These are phyloP conservation scores for Ganoderma multipileum DNA, from an alignment of 1,284 basidiomycete genomes.

Conservation along the genomic window DNA sequence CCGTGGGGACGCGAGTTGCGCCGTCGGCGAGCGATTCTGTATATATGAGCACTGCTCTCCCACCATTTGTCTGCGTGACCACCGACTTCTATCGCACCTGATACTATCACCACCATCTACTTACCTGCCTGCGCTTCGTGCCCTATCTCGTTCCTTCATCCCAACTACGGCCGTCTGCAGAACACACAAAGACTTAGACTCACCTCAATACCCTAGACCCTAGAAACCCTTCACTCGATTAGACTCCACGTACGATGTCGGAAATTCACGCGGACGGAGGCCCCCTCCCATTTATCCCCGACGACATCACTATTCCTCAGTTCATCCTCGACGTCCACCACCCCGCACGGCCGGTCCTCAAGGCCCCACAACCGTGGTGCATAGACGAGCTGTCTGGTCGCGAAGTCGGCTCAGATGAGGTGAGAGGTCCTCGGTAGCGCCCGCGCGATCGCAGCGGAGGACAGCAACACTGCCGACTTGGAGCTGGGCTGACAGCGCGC, in stretches of 20 bases:
- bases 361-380: conserved; percentile 50
- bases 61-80: not conserved
- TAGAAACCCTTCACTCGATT: not conserved
- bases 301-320: conserved; percentile 73
- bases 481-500: conserved; percentile 5
- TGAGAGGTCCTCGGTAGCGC: conserved; percentile 35
- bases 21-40: not conserved
- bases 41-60: not conserved
- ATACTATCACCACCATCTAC: not conserved
- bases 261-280: conserved; percentile 51
- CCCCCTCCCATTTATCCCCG: conserved; percentile 62
- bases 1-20: conserved; percentile 2
- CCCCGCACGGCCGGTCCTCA: conserved; percentile 51
- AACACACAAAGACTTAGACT: not conserved
- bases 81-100: not conserved
- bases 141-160: not conserved
- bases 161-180: not conserved
- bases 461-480: not conserved
- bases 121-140: not conserved
- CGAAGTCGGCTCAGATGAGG: conserved; percentile 57
- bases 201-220: not conserved
- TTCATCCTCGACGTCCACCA: conserved; percentile 68
- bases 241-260: conserved; percentile 21
- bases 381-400: conserved; percentile 68
- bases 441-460: not conserved